phyloP scores from a whole-genome alignment of 2,329 filamentous ascomycete species.

The Emmonsia crescens region DNA sequence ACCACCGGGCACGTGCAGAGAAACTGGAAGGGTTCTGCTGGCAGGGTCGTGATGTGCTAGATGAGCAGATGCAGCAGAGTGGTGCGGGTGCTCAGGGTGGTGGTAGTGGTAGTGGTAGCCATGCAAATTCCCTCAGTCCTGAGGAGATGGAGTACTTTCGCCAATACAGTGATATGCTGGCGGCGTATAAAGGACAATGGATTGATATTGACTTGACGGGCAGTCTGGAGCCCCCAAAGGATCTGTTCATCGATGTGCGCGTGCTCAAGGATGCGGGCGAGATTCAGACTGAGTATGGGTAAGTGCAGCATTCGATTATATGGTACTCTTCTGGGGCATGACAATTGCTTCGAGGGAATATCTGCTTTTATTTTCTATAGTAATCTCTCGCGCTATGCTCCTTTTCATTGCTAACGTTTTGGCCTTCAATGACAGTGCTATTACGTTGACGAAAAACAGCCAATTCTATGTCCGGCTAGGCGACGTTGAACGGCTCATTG shows the following conservation, averaged over 20 bases:
- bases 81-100: constrained; percentile 11
- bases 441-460: constrained; percentile 94
- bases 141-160: constrained; percentile 96
- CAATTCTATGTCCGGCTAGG: constrained; percentile 95
- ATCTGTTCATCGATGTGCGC: constrained; percentile 92
- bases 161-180: constrained; percentile 80
- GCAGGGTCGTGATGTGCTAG: constrained; percentile 74
- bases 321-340: neutral
- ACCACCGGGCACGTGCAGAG: constrained; percentile 80
- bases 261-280: constrained; percentile 95
- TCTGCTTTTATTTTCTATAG: neutral
- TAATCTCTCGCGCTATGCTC: constrained; percentile 11
- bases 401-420: neutral
- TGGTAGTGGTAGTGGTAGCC: constrained; percentile 33
- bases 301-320: constrained; percentile 28
- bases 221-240: constrained; percentile 82
- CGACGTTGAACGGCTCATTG: constrained; percentile 87
- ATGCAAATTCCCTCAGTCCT: constrained; percentile 68
- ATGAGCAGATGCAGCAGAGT: constrained; percentile 31
- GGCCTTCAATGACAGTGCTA: constrained; percentile 49
- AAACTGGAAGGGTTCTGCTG: constrained; percentile 91
- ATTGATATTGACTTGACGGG: constrained; percentile 95
- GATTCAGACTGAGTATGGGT: constrained; percentile 99
- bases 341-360: neutral
- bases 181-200: constrained; percentile 97